Evolutionary conservation across 2,329 filamentous ascomycete genomes (phyloP), one percentile per base, ranked within the genome.

Genomic region (Fusarium hostae): DNA sequence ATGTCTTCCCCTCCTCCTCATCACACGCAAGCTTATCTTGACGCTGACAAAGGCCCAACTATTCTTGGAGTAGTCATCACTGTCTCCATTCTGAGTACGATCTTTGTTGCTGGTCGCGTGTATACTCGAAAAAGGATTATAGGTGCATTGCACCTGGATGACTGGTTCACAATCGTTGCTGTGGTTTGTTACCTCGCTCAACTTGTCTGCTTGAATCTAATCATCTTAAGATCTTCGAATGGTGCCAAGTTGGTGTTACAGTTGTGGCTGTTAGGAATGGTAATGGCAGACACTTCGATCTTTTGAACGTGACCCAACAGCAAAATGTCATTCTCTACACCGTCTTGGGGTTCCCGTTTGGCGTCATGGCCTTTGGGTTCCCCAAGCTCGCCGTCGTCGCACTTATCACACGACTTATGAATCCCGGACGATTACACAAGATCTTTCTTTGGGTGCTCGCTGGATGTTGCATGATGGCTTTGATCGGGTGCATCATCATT

Each of bases 371-470:
- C 4, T 84, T 85, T 59, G 78, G 70, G 3, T 56, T 84, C 2
- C 83, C 83, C 8, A 85, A 85, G 72, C 75, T 84, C 13, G 82
- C 82, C 37, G 82, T 83, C 41, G 78, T 83, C 11, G 74, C 78
- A 4, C 77, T 85, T 6, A 75, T 85, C 8, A 76, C 76, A 6
- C 78, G 80, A 10, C 76, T 84, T 15, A 70, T 84, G 51, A 82
- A 82, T 68, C 82, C 83, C 2, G 74, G 76, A 30, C 68, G 63
- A 22, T 35, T 54, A 12, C 82, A 84, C 59, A 67, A 41, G 18
- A 71, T 75, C 7, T 73, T 84, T 52, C 76, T 85, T 22, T 84
- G 82, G 82, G 26, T 44, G 1, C 59, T 86, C 28, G 78, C 77
- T 3, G 70, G 72, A 8, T 37, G 76, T 9, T 80, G 78, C 26